Base-by-base conservation (phyloP, 1,139 yeast genomes). In the Sugiyamaella grinbergsii region DNA sequence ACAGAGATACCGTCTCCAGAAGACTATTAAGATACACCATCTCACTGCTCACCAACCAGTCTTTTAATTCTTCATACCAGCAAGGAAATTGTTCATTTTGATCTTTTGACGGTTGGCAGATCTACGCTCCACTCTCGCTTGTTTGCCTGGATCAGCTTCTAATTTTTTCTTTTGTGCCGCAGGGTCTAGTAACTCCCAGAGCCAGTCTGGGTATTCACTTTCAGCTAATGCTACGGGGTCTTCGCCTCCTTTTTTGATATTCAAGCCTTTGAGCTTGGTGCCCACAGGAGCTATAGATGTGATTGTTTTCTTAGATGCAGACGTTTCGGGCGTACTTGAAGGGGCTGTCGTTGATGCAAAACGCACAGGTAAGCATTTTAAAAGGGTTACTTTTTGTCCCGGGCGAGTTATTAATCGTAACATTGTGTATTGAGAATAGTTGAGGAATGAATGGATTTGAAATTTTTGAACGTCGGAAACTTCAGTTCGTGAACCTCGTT, bases 201-300 rank as follows among this genome's bases (percentile, higher is more conserved):
- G 77, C 98, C 98, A 93, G 45, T 78, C 88, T 2, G 98, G 98
- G 65, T 93, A 93, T 62, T 91, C 96, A 36, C 76, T 73, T 65
- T 93, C 98, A 56, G 85, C 87, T 51, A 85, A 71, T 1, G 98
- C 98, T 5, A 89, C 83, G n/a, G 95, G 93, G 59, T 90, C 96
- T 56, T 83, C 81, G 19, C 94, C 95, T 33, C 78, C 75, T 66
- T 90, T 90, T 64, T 78, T 80, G 50, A 93, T 77, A 62, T 86
- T 86, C 63, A 91, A 72, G 20, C 75, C 75, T 62, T 87, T 87
- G 58, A 93, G 75, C 11, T 79, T 77, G 0, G 98, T 88, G 5
- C 98, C 98, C 4, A 88, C 94, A 36, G 75, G 70, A 32, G 80
- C 77, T n/a, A 76, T 71, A 3, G 81, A 77, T 49, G 57, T 58